Conservation (phyloP, 2,329 filamentous ascomycete species). For the Pseudopyrenochaeta lycopersici region DNA sequence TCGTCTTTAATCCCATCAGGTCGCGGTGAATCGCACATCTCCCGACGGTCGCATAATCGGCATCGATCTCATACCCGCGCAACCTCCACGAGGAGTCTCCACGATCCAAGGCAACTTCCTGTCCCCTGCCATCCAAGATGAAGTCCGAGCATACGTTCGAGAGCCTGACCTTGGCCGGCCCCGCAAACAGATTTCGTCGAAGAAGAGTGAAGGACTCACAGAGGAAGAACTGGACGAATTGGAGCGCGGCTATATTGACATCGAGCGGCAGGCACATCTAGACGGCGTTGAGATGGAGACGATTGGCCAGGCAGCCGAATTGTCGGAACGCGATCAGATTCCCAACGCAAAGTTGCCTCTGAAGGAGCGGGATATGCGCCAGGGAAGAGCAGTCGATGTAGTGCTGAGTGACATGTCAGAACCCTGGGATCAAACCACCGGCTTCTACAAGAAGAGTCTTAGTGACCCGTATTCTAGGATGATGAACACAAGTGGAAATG, state of each 20-base stretch:
- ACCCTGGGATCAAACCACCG: slow-evolving; percentile 85
- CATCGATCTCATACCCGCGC: slow-evolving; percentile 91
- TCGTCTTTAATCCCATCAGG: slow-evolving; percentile 58
- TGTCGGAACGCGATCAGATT: slow-evolving; percentile 30
- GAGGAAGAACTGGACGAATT: slow-evolving; percentile 53
- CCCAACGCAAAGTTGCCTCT: slow-evolving; percentile 36
- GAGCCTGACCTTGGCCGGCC: slow-evolving; percentile 68
- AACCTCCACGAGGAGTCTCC: slow-evolving; percentile 89
- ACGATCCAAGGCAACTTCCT: slow-evolving; percentile 96
- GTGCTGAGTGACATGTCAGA: slow-evolving; percentile 99
- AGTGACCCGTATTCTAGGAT: slow-evolving; percentile 97
- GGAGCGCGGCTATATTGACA: slow-evolving; percentile 70
- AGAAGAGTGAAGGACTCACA: slow-evolving; percentile 38
- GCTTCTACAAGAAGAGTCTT: slow-evolving; percentile 86
- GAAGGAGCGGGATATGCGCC: slow-evolving; percentile 48
- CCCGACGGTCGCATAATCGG: slow-evolving; percentile 84
- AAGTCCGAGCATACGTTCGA: slow-evolving; percentile 79
- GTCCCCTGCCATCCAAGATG: slow-evolving; percentile 73
- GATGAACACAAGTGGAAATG: slow-evolving; percentile 96
- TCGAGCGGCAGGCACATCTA: slow-evolving; percentile 62
- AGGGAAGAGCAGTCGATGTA: slow-evolving; percentile 78
- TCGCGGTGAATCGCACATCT: slow-evolving; percentile 79
- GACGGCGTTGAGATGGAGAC: slow-evolving; percentile 33
- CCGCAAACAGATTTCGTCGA: slow-evolving; percentile 39
- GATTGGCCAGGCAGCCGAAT: slow-evolving; percentile 18